Base-by-base conservation (phyloP, 2,329 filamentous ascomycete species). In the Microsporum canis region DNA sequence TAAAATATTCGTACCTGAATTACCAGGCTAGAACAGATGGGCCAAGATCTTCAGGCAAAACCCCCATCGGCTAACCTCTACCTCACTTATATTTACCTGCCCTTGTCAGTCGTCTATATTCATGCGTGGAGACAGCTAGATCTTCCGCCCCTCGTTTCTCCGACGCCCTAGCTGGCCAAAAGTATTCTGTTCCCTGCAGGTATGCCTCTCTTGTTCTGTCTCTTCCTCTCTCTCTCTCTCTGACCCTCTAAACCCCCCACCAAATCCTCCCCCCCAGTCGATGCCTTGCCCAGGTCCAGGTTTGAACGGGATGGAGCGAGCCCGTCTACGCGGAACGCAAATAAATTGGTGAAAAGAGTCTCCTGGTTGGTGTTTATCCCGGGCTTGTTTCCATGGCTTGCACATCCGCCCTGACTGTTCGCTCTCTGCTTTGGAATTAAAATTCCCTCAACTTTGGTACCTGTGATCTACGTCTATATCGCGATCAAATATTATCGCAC, bases 1-100 rank as follows among this genome's bases (percentile, higher is more conserved):
- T 55, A 55, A 55, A 55, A 55, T 55, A 55, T 55, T 55, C n/a
- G 51, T 55, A 36, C 51, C 51, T 55, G 51, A 55, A 7, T 17
- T 29, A 14, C 14, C 51, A 36, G 51, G 51, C 33, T 55, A 34
- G 43, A 47, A 27, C 14, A 3, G 17, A 23, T 23, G 17, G 17
- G 17, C 17, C 17, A 23, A 23, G 51, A 55, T 55, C 51, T 34
- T 38, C 45, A 51, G 17, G 39, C 5, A 51, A 51, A 51, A 10
- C 12, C 31, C 23, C 51, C 51, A 36, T 38, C 51, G 51, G 51
- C 51, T 55, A 31, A 43, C 39, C 17, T 23, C 17, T 23, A 23
- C 17, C 17, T 23, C 17, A 23, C 10, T 14, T 43, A 43, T 10
- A 36, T 36, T 10, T 36, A 10, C 10, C 38, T 12, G 5, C 10